Evolutionary conservation across 257 asterid species (phyloP), one percentile per base, ranked within the genome.

Genomic region (Solanum acaule): DNA sequence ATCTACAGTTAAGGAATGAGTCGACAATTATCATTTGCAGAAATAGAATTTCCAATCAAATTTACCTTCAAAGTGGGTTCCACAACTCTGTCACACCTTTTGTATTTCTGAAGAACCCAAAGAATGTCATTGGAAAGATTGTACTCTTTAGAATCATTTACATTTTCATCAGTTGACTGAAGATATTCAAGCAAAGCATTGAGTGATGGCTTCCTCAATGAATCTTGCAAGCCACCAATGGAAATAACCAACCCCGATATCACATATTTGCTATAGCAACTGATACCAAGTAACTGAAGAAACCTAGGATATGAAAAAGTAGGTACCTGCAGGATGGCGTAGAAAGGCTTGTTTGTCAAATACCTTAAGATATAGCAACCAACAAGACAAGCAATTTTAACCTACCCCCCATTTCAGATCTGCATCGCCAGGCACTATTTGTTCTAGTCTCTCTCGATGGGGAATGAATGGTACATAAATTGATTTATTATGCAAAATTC

Each of bases 201-300:
- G 65, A 96, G 93, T 37, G 99, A 95, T 86, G 94, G 93, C 93
- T 94, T 97, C 78, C 88, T 93, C 92, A 97, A 90, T 87, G 98
- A 95, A 76, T 96, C 99, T 95, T 95, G 99, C 77, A 97, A 86
- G 72, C 98, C 99, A n/a, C 99, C 99, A 49, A 93, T 86, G 75
- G 99, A 95, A 88, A 96, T 91, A 59, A 96, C 99, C 92, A 95
- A 86, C 89, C 99, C 99, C 34, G 98, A 95, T 77, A 91, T 86
- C 56, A 97, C 91, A 79, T 90, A 91, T 93, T 93, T 97, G 90
- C 99, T 94, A 84, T 95, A 97, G 89, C 96, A 94, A 87, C 90
- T 89, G 84, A 93, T 86, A 90, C 90, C 91, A 88, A 96, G 98
- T 88, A 97, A 90, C 93, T 92, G 95, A 88, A 95, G 93, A 92